Evolutionary conservation across 495 filamentous ascomycete genomes (phyloP).

Genomic region (Hypoxylon lenormandii): DNA sequence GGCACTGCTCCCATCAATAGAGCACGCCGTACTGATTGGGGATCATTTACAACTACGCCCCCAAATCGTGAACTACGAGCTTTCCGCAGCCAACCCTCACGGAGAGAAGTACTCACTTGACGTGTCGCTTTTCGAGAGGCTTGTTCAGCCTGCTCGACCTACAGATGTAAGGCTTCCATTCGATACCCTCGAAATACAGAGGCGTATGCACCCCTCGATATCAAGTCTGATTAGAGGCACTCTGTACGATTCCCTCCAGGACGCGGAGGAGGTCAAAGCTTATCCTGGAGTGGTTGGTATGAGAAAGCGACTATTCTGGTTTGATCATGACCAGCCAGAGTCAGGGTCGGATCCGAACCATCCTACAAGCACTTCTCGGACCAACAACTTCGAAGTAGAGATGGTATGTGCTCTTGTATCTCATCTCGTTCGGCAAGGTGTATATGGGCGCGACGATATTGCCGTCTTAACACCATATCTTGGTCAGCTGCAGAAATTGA

Average conservation of each 20-base stretch:
- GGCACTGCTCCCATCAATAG: constrained; percentile 72
- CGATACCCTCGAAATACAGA: constrained; percentile 70
- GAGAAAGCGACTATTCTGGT: constrained; percentile 73
- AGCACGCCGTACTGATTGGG: constrained; percentile 80
- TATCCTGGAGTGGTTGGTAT: constrained; percentile 73
- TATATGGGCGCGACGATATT: constrained; percentile 71
- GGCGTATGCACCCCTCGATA: constrained; percentile 81
- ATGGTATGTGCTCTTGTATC: constrained; percentile 71
- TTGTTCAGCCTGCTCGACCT: constrained; percentile 60
- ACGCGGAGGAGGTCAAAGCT: constrained; percentile 60
- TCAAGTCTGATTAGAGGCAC: constrained; percentile 68
- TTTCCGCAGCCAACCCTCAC: constrained; percentile 66
- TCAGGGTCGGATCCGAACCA: constrained; percentile 53
- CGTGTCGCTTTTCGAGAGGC: constrained; percentile 74
- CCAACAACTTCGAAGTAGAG: constrained; percentile 72
- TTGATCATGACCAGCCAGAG: constrained; percentile 70
- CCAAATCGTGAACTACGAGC: constrained; percentile 71
- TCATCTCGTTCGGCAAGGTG: constrained; percentile 73
- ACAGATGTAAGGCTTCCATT: constrained; percentile 63
- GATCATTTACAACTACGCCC: constrained; percentile 81
- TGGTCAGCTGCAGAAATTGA: constrained; percentile 72
- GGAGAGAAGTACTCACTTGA: constrained; percentile 72
- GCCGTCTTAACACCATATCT: constrained; percentile 77
- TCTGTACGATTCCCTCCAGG: constrained; percentile 69
- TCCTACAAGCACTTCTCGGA: constrained; percentile 63